These are phyloP conservation scores for Peronospora belbahrii DNA, from an alignment of 352 stramenopile species.

Conservation along the genomic window DNA sequence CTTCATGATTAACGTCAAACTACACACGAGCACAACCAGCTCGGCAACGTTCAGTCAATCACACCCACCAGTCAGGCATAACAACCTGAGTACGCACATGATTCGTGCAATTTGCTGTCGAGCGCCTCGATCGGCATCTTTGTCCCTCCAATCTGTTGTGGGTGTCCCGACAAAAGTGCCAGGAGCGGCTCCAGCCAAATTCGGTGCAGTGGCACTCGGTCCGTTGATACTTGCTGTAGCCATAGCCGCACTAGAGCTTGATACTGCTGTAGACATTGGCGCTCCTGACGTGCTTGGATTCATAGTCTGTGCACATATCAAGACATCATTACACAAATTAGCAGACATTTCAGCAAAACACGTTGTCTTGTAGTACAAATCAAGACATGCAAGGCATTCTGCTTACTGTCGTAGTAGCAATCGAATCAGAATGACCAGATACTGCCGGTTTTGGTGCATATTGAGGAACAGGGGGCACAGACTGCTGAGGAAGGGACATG, in stretches of 20 bases:
- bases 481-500: constrained; percentile 60
- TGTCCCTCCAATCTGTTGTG: constrained; percentile 75
- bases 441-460: constrained; percentile 47
- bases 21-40: constrained; percentile 20
- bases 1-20: constrained; percentile 86
- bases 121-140: constrained; percentile 70
- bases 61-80: background rate
- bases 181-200: background rate
- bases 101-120: constrained; percentile 84
- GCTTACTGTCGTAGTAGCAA: constrained; percentile 17
- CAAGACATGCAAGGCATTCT: constrained; percentile 20
- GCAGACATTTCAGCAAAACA: too few relatives aligned
- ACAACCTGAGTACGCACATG: constrained; percentile 50
- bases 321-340: background rate
- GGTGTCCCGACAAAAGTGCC: constrained; percentile 12
- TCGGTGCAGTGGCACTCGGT: background rate
- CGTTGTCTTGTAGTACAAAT: too few relatives aligned
- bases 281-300: constrained; percentile 17
- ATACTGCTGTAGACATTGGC: constrained; percentile 14
- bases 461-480: constrained; percentile 67
- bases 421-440: constrained; percentile 31
- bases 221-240: constrained; percentile 13
- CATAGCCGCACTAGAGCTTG: constrained; percentile 11
- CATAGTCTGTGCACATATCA: constrained; percentile 9
- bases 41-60: constrained; percentile 11